A percentile compares a stretch with the other conserved stretches of the same genome.
Conservation (phyloP, 805 yeast genomes). For the Brettanomyces bruxellensis region DNA sequence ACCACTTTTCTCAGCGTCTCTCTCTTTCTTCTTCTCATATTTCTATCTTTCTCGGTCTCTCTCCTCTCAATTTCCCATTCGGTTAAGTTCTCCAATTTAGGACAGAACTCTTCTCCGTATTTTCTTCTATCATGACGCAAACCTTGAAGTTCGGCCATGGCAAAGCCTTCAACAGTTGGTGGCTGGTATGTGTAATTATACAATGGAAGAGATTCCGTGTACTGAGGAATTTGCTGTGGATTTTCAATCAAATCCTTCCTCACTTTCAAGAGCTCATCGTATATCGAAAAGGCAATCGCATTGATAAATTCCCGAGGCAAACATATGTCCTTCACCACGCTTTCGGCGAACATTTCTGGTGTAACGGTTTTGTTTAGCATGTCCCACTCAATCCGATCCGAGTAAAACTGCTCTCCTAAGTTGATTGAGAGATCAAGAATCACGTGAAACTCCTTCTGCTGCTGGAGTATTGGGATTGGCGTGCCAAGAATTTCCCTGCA, state of each 20-base stretch:
- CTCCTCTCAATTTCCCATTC: constrained; percentile 92
- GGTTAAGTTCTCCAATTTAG: constrained; percentile 74
- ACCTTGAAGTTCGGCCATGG: constrained; percentile 29
- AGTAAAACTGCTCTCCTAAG: constrained; percentile 73
- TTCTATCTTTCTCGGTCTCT: constrained; percentile 91
- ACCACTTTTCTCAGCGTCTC: constrained; percentile 61
- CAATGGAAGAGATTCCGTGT: constrained; percentile 27
- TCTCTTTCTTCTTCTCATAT: constrained; percentile 83
- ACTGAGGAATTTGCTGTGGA: constrained; percentile 26
- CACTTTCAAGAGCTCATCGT: constrained; percentile 67
- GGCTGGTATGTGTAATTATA: constrained; percentile 26
- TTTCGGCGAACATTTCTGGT: constrained; percentile 78
- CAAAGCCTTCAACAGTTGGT: constrained; percentile 9
- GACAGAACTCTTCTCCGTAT: constrained; percentile 80
- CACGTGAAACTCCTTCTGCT: constrained; percentile 53
- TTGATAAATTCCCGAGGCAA: constrained; percentile 78
- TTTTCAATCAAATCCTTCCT: constrained; percentile 74
- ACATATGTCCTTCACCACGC: constrained; percentile 80
- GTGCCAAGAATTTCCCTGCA: constrained; percentile 54
- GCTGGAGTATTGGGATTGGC: constrained; percentile 25
- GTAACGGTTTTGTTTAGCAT: constrained; percentile 43
- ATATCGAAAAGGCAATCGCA: constrained; percentile 79
- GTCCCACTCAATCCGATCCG: constrained; percentile 95
- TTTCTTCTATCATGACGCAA: constrained; percentile 66
- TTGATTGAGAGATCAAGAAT: constrained; percentile 75